Conservation (phyloP, 371 early-diverging fungal species). For the Apophysomyces sp. region DNA sequence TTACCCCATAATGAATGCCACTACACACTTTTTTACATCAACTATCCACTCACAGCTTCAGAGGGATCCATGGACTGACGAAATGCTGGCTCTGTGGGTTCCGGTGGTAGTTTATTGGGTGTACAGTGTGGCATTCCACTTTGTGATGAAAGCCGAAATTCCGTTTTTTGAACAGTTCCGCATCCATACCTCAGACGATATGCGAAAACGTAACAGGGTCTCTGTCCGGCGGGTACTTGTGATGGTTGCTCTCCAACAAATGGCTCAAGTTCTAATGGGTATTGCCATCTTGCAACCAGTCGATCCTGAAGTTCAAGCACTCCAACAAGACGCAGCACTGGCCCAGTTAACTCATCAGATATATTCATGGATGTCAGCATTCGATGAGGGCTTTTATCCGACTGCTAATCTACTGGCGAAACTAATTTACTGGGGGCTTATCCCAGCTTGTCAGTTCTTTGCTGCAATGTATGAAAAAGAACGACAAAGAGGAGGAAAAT, state of each 20-base stretch:
- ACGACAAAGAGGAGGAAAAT: neutral
- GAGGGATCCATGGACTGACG: slow-evolving; percentile 38
- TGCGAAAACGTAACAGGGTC: slow-evolving; percentile 57
- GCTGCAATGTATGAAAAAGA: slow-evolving; percentile 28
- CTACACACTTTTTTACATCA: neutral
- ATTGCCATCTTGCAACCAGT: slow-evolving; percentile 20
- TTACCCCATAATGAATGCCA: neutral
- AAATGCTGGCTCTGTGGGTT: slow-evolving; percentile 53
- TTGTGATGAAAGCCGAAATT: slow-evolving; percentile 53
- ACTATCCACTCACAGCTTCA: slow-evolving; percentile 1
- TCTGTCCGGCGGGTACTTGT: slow-evolving; percentile 52
- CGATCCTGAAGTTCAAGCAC: slow-evolving; percentile 14
- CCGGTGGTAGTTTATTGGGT: slow-evolving; percentile 70
- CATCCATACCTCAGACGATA: slow-evolving; percentile 61
- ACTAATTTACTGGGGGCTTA: slow-evolving; percentile 29
- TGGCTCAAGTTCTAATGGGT: slow-evolving; percentile 38
- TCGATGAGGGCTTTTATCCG: neutral
- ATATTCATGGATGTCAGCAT: neutral
- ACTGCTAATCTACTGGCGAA: slow-evolving; percentile 12
- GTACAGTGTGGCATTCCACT: slow-evolving; percentile 61
- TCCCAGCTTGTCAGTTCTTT: slow-evolving; percentile 35
- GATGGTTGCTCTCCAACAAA: slow-evolving; percentile 55
- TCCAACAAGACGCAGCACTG: slow-evolving; percentile 10
- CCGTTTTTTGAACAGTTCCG: slow-evolving; percentile 71
- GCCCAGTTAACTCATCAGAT: neutral